phyloP scores from a whole-genome alignment of 371 early-diverging fungal genomes.

The Basidiobolus meristosporus region DNA sequence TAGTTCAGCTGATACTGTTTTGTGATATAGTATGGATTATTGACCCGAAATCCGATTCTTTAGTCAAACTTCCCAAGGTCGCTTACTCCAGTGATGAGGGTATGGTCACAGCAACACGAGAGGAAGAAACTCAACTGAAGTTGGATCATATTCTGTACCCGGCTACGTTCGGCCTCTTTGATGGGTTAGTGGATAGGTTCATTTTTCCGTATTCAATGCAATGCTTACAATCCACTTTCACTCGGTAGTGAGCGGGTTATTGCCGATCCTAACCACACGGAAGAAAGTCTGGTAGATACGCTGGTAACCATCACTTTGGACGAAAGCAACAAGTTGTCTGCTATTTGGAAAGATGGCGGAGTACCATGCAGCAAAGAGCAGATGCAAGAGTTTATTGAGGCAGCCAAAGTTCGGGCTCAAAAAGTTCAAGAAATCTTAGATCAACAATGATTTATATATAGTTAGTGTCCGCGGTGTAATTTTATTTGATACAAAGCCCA shows the following conservation, averaged over 20 bases:
- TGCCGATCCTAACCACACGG: constrained; percentile 57
- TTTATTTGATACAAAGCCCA: too few species aligned
- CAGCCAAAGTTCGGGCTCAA: constrained; percentile 20
- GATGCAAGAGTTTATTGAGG: constrained; percentile 17
- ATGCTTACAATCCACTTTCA: not conserved
- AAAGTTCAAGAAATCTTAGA: too few species aligned
- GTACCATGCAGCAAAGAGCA: constrained; percentile 11
- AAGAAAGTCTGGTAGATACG: constrained; percentile 36
- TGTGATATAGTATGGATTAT: not conserved
- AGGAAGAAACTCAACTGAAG: constrained; percentile 16
- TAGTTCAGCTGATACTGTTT: constrained; percentile 7
- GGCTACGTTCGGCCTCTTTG: constrained; percentile 47
- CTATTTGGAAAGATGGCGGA: constrained; percentile 31
- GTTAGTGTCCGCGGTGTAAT: too few species aligned
- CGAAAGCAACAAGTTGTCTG: constrained; percentile 21
- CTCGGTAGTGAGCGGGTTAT: constrained; percentile 18
- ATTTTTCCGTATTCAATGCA: not conserved
- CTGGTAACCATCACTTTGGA: constrained; percentile 38
- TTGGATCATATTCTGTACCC: constrained; percentile 31
- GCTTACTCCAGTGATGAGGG: constrained; percentile 29
- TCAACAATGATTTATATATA: too few species aligned
- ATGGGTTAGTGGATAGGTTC: constrained; percentile 8
- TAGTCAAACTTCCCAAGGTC: constrained; percentile 45
- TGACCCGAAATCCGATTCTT: not conserved
- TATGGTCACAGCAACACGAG: constrained; percentile 29